Evolutionary conservation across 1,139 yeast species (phyloP).

Genomic region (Blastobotrys serpentis): DNA sequence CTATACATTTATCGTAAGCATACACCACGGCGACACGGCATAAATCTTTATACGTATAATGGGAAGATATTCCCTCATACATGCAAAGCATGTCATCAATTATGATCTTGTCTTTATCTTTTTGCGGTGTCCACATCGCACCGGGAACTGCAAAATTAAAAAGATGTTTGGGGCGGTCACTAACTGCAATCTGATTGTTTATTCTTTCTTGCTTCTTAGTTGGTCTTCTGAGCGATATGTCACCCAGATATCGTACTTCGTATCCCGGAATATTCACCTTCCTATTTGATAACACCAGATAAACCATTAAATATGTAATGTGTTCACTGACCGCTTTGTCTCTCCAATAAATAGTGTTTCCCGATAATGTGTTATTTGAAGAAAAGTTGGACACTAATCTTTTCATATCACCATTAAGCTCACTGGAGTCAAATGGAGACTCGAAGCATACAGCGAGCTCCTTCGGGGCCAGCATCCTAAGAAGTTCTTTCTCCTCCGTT

Average conservation of each 20-base stretch:
- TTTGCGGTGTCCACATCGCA: background rate
- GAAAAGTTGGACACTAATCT: background rate
- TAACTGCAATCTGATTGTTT: too few species aligned
- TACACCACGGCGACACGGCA: background rate
- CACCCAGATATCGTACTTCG: too few species aligned
- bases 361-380: background rate
- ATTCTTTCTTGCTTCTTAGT: too few species aligned
- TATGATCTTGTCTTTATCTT: background rate
- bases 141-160: background rate
- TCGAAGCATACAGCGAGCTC: background rate
- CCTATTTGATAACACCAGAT: background rate
- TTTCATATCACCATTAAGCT: background rate
- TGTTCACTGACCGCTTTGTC: background rate
- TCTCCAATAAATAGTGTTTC: background rate
- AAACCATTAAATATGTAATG: background rate
- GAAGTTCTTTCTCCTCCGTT: background rate
- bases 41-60: too few species aligned
- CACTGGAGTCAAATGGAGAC: background rate
- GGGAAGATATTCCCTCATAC: too few species aligned
- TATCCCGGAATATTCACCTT: background rate
- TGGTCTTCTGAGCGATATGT: too few species aligned
- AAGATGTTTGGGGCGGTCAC: too few species aligned
- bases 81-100: too few species aligned
- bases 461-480: background rate
- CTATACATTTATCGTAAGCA: background rate